Evolutionary conservation across 805 yeast species (phyloP).

Genomic region (Candida coquimbonensis): DNA sequence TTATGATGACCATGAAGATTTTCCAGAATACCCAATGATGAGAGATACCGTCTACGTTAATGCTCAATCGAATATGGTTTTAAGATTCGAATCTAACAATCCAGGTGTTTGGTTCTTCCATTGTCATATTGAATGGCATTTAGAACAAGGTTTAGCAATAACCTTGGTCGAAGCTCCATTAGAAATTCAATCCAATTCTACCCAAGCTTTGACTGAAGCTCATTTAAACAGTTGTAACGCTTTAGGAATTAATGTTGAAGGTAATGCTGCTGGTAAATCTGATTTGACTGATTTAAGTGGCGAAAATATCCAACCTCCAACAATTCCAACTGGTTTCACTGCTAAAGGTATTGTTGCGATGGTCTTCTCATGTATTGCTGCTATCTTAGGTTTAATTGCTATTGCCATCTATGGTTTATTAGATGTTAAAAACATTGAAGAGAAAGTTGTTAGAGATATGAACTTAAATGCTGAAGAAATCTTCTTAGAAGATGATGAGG

Average conservation of each 20-base stretch:
- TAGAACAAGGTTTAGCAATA: constrained; percentile 87
- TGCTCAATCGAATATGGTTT: constrained; percentile 78
- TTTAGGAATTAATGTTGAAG: constrained; percentile 45
- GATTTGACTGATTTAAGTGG: constrained; percentile 65
- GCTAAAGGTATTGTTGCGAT: constrained; percentile 92
- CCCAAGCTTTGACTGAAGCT: constrained; percentile 55
- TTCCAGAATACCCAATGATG: constrained; percentile 71
- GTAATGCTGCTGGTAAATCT: constrained; percentile 88
- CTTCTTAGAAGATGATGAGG: constrained; percentile 4
- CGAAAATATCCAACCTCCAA: constrained; percentile 58
- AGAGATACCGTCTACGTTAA: constrained; percentile 78
- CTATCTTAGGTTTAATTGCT: constrained; percentile 69
- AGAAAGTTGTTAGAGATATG: constrained; percentile 36
- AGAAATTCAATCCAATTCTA: constrained; percentile 44
- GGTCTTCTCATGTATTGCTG: constrained; percentile 84
- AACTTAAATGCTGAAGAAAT: constrained; percentile 13
- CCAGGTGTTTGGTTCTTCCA: constrained; percentile 99
- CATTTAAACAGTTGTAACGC: constrained; percentile 54
- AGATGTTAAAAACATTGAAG: constrained; percentile 67
- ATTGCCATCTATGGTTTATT: constrained; percentile 82
- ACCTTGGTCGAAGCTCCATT: constrained; percentile 78
- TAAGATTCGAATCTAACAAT: constrained; percentile 86
- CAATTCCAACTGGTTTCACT: constrained; percentile 85
- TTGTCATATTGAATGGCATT: constrained; percentile 98
- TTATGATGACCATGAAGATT: constrained; percentile 38